Evolutionary conservation across 2,329 filamentous ascomycete genomes (phyloP), one percentile per base, ranked within the genome.

Genomic region (Xylaria sp.): DNA sequence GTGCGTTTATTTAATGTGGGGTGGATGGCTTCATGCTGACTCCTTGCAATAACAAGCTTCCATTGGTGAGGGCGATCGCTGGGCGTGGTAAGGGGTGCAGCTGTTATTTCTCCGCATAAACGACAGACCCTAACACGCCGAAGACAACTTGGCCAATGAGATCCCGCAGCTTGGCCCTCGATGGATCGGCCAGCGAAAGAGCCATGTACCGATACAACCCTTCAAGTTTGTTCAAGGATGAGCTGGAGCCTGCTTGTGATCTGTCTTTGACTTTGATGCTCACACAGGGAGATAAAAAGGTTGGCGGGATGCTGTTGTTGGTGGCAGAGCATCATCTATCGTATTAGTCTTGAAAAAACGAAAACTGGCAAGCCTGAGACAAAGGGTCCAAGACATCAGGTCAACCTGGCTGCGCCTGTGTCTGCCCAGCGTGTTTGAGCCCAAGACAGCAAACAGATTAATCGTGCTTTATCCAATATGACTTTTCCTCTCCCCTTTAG

Each of bases 71-170:
- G 23, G 50, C 15, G 15, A 37, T 48, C 18, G n/a, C 39, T 44
- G 50, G 54, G 25, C 39, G 56, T 37, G 63, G 63, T 58, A 65
- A 60, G 69, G 69, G 69, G 46, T 46, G 63, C 44, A 34, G 58
- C 13, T 55, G 32, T 48, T 65, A 50, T 68, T 68, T 37, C 65
- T 74, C 73, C 75, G 74, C 74, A 76, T 70, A 73, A 71, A 71
- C 54, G 50, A 70, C 69, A 63, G 71, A 75, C 73, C 72, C 65
- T 75, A 58, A 68, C 70, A 69, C 48, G 59, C 63, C 28, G 39
- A 62, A 48, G 18, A 23, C 18, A 37, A 1, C 61, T 34, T 18
- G 59, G 50, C 68, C 70, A 72, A 72, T 70, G 57, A 68, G 37
- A 66, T 59, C n/a, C n/a, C 18, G 34, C 56, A 63, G 60, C 50